Base-by-base conservation (phyloP, 768 basidiomycete species). In the Fibroporia radiculosa region DNA sequence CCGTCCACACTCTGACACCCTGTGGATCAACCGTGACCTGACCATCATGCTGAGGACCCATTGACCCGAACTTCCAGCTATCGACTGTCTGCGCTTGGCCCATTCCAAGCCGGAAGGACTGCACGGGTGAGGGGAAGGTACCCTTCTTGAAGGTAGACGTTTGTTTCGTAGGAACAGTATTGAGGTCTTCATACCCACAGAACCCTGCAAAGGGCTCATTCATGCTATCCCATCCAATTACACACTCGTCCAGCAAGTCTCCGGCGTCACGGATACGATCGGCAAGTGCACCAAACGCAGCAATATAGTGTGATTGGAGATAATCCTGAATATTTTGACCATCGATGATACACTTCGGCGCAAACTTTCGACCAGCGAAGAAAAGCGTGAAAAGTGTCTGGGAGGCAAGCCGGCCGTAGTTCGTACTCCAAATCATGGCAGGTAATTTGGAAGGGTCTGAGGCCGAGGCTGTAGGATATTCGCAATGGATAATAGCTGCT, bases 381-480 rank as follows among this genome's bases (percentile, higher is more conserved):
- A 97, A 98, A 50, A 99, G 75, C 6, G 95, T 92, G 68, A 95
- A 95, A 42, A 96, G 60, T 10, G 92, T 95, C 59, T 92, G 87
- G 16, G 81, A 80, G 40, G 84, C 77, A 23, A 97, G 80, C 14
- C 86, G 88, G 32, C 86, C 80, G 59, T 97, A 97, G 60, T 98
- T 97, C 20, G 95, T 97, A 6, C 82, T 80, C 96, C 96, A 99
- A 49, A 92, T 78, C 96, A 99, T 99, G 38, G 85, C 80, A 4
- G 96, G 95, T 49, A 92, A 73, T 0, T 75, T 60, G 2, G 77
- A 71, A 0, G 95, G 93, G 52, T 84, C 72, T 4, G 89, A 74
- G 0, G 63, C 56, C 35, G 73, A 70, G 0, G 82, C 64, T 6
- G 69, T 56, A 0, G 90, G 84, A 63, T 90, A 98, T 66, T 98